Conservation (phyloP, 2,329 filamentous ascomycete genomes). For the Venturia nashicola region DNA sequence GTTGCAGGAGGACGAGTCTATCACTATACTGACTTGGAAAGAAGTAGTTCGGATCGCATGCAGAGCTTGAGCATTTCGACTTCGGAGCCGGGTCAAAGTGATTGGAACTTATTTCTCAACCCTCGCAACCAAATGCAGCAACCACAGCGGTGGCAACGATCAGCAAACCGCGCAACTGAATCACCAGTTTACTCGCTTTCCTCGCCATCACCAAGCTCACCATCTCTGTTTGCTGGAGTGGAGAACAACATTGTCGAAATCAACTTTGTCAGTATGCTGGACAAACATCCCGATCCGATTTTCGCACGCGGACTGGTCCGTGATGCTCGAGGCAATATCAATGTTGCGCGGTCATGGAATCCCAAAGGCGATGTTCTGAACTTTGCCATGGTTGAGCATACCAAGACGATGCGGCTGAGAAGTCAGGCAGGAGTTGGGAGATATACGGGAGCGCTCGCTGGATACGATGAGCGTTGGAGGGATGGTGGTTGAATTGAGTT, state of each 20-base stretch:
- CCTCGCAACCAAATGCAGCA: conserved; percentile 18
- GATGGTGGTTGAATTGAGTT: background rate
- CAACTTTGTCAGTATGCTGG: conserved; percentile 29
- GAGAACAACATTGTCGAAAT: conserved; percentile 33
- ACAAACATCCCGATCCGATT: conserved; percentile 31
- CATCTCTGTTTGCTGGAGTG: conserved; percentile 35
- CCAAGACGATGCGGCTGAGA: conserved; percentile 13
- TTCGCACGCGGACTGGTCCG: conserved; percentile 16
- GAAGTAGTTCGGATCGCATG: background rate
- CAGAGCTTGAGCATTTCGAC: background rate
- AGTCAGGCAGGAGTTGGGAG: conserved; percentile 11
- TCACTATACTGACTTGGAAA: conserved; percentile 17
- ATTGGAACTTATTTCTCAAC: conserved; percentile 36
- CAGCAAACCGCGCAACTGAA: conserved; percentile 2
- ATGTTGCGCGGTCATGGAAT: conserved; percentile 21
- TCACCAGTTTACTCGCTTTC: conserved; percentile 37
- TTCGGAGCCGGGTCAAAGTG: conserved; percentile 13
- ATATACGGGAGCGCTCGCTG: conserved; percentile 6
- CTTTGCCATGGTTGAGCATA: conserved; percentile 36
- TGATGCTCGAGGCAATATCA: conserved; percentile 13
- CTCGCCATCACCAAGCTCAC: conserved; percentile 30
- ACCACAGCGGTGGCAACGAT: conserved; percentile 6
- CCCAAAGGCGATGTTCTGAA: conserved; percentile 25
- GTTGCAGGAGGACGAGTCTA: conserved; percentile 32
- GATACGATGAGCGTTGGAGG: conserved; percentile 14